Conservation (phyloP, 1,284 basidiomycete species). For the Cryptococcus sp. region DNA sequence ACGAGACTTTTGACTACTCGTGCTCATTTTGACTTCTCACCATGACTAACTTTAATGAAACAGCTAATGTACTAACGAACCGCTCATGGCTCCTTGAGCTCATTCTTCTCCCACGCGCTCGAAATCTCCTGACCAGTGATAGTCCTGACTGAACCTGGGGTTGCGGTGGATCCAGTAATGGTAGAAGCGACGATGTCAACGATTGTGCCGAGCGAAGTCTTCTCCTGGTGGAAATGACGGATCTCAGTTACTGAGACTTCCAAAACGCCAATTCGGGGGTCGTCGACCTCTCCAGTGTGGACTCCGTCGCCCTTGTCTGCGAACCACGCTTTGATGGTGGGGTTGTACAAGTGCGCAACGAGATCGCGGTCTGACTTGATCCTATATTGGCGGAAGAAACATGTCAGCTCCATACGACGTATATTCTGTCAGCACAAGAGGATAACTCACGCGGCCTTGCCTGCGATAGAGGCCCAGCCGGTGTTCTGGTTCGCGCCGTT, state of each 20-base stretch:
- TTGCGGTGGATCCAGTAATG: conserved; percentile 60
- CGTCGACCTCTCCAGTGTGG: conserved; percentile 75
- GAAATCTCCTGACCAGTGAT: conserved; percentile 64
- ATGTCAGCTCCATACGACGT: conserved; percentile 10
- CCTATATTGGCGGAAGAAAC: conserved; percentile 31
- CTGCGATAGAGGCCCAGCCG: conserved; percentile 84
- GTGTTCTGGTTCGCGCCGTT: conserved; percentile 62
- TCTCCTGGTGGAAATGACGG: conserved; percentile 68
- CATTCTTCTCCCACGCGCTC: conserved; percentile 24
- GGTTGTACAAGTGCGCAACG: conserved; percentile 70
- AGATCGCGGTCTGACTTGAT: conserved; percentile 64
- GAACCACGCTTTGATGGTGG: conserved; percentile 73
- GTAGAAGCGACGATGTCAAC: conserved; percentile 62
- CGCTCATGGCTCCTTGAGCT: conserved; percentile 32
- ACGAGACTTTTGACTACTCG: background rate
- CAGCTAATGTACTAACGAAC: too few relatives aligned
- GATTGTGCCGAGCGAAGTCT: conserved; percentile 56
- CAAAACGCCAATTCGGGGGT: conserved; percentile 78
- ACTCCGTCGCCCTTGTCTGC: conserved; percentile 83
- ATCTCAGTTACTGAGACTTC: conserved; percentile 77
- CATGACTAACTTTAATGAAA: background rate
- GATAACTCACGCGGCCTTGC: conserved; percentile 59
- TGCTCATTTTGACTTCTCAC: background rate
- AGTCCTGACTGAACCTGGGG: conserved; percentile 65
- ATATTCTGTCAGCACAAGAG: background rate